Percentiles rank a stretch among this genome's conserved stretches.
phyloP scores from a whole-genome alignment of 345 rosid genomes.

The Iberis pinnata region DNA sequence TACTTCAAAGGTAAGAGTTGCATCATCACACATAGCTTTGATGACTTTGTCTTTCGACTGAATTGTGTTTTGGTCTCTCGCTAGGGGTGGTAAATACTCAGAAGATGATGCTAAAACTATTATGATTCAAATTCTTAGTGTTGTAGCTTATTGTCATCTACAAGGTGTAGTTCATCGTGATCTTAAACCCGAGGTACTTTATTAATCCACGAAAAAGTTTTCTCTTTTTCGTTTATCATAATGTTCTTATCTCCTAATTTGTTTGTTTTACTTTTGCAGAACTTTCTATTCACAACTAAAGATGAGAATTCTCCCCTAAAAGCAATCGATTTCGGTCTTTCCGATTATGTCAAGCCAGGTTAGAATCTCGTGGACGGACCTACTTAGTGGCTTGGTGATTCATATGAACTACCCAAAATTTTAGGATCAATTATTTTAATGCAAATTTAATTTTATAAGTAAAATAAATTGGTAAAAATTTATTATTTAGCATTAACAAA shows the following conservation, averaged over 20 bases:
- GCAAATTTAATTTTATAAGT: too few species aligned
- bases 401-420: too few species aligned
- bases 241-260: constrained; percentile 22
- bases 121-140: constrained; percentile 83
- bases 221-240: too few species aligned
- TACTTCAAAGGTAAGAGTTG: constrained; percentile 77
- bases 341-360: constrained; percentile 98
- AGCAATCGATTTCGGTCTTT: constrained; percentile 95
- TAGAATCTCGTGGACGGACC: too few species aligned
- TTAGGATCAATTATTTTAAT: too few species aligned
- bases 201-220: background rate
- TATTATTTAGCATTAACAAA: too few species aligned
- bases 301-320: constrained; percentile 74
- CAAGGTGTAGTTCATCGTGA: constrained; percentile 99
- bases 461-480: too few species aligned
- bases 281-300: constrained; percentile 66
- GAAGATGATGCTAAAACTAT: constrained; percentile 89
- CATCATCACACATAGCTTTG: constrained; percentile 8
- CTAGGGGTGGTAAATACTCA: constrained; percentile 91
- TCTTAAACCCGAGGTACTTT: constrained; percentile 92
- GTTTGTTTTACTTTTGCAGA: constrained; percentile 43
- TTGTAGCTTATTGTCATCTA: constrained; percentile 81
- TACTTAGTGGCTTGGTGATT: too few species aligned
- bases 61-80: constrained; percentile 22
- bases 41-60: constrained; percentile 6